These are phyloP conservation scores for Blastomyces gilchristii DNA, from an alignment of 2,329 filamentous ascomycete species.

Conservation along the genomic window DNA sequence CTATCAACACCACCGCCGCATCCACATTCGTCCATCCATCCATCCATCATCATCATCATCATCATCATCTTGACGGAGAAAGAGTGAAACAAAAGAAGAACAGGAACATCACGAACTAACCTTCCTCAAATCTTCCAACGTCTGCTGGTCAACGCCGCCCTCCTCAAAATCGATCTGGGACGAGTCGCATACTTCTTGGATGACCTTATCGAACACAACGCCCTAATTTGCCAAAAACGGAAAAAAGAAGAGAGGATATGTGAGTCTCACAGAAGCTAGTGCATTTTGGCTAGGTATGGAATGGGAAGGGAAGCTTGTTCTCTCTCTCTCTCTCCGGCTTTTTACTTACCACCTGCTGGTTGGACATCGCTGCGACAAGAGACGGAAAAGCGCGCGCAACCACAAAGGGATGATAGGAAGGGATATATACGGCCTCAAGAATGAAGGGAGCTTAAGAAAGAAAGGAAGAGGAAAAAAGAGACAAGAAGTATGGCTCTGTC, in stretches of 20 bases:
- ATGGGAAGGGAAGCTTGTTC: conserved; percentile 14
- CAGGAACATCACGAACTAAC: conserved; percentile 46
- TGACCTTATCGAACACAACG: conserved; percentile 77
- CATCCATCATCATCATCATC: neutral
- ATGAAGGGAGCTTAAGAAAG: neutral
- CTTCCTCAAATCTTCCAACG: conserved; percentile 75
- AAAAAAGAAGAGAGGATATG: conserved; percentile 4
- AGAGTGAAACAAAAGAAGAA: neutral
- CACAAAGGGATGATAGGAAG: neutral
- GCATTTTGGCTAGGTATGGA: neutral
- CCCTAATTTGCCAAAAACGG: conserved; percentile 41
- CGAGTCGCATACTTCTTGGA: conserved; percentile 82
- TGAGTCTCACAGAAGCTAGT: conserved; percentile 9
- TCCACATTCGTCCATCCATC: neutral
- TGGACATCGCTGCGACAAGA: conserved; percentile 31
- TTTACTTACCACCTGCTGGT: conserved; percentile 39
- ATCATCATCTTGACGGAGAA: neutral
- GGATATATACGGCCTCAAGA: neutral
- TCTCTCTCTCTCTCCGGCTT: neutral
- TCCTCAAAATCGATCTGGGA: conserved; percentile 96
- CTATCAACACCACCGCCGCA: neutral
- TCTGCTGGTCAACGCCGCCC: conserved; percentile 77
- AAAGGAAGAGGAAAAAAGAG: too few relatives aligned
- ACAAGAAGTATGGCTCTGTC: neutral
- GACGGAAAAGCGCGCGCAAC: neutral